Base-by-base conservation (phyloP, 2,329 filamentous ascomycete genomes). In the Trichoderma oligosporum region DNA sequence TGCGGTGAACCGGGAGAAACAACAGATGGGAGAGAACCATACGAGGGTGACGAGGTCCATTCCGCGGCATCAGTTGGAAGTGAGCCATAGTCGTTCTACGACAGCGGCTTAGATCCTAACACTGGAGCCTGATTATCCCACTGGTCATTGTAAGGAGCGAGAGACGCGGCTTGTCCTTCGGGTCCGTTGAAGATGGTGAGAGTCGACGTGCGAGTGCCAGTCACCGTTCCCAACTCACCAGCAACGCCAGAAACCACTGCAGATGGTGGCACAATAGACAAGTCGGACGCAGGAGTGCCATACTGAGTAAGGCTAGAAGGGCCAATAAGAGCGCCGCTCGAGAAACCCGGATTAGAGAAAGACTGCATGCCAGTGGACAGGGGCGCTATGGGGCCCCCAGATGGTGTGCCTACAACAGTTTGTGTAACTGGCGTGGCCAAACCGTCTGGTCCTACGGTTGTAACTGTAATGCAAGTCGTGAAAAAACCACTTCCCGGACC, bases 381-480 rank as follows among this genome's bases (percentile, higher is more conserved):
- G 7, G 48, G 12, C 9, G 60, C 57, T 31, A 60, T 54, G 11
- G 64, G 61, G 38, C 61, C 38, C 9, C 60, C 64, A 48, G 63
- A 53, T 16, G 63, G 65, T 9, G 63, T 62, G 24, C 70, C 59
- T 20, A 73, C 61, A 27, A 73, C 61, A 11, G 70, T 72, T 42
- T 71, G 65, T 8, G 70, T 65, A 25, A 69, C 61, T 11, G 70
- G 62, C 2, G 71, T 71, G 1, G 61, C 61, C n/a, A 65, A 55
- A 5, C 70, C 70, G 61, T 73, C 64, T 9, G 66, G 57, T 16
- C 70, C 71, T 20, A 72, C 53, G 20, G 70, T 60, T 12, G 67
- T 58, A 29, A 68, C 61, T 2, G 71, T 71, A 22, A 71, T 66
- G 53, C 64, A 61, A 3, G 65, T 64, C 6, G 69, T 71, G 38